A percentile compares a stretch with the other conserved stretches of the same genome.
Evolutionary conservation across 2,329 filamentous ascomycete genomes (phyloP).

Genomic region (Pseudogymnoascus sp.): DNA sequence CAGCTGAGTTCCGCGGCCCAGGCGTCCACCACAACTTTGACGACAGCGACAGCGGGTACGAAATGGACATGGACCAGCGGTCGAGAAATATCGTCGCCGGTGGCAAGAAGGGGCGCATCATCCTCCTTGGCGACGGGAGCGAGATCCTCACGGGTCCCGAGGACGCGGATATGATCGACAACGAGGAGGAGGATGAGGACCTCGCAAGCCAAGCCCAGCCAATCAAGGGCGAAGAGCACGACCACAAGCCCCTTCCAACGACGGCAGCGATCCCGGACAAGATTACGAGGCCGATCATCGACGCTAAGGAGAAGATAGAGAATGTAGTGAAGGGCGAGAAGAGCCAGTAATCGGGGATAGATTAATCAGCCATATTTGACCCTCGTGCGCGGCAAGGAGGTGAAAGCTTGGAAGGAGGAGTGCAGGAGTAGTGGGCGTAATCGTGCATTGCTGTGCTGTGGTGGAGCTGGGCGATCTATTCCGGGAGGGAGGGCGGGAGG

Average conservation of each 20-base stretch:
- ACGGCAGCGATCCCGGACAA: background rate
- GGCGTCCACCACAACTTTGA: slow-evolving; percentile 78
- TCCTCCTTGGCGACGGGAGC: slow-evolving; percentile 90
- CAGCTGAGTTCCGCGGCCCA: slow-evolving; percentile 80
- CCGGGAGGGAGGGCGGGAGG: background rate
- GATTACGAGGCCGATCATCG: background rate
- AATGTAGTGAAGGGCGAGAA: background rate
- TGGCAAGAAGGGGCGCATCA: slow-evolving; percentile 74
- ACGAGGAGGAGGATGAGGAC: slow-evolving; percentile 78
- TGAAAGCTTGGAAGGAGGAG: background rate
- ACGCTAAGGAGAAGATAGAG: slow-evolving; percentile 2
- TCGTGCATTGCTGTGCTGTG: background rate
- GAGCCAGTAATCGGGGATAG: background rate
- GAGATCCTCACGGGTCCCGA: slow-evolving; percentile 84
- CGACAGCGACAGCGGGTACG: slow-evolving; percentile 70
- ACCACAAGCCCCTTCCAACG: background rate
- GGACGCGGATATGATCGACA: slow-evolving; percentile 91
- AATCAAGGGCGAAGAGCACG: slow-evolving; percentile 47
- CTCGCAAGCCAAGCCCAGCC: slow-evolving; percentile 65
- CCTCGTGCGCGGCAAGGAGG: background rate
- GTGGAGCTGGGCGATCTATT: background rate
- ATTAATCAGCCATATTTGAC: background rate
- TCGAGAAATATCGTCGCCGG: slow-evolving; percentile 42
- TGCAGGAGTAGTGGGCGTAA: background rate
- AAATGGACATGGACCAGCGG: slow-evolving; percentile 60